These are phyloP conservation scores for Chalciporus pseudorubinellus DNA, from an alignment of 768 basidiomycete genomes.

Conservation along the genomic window DNA sequence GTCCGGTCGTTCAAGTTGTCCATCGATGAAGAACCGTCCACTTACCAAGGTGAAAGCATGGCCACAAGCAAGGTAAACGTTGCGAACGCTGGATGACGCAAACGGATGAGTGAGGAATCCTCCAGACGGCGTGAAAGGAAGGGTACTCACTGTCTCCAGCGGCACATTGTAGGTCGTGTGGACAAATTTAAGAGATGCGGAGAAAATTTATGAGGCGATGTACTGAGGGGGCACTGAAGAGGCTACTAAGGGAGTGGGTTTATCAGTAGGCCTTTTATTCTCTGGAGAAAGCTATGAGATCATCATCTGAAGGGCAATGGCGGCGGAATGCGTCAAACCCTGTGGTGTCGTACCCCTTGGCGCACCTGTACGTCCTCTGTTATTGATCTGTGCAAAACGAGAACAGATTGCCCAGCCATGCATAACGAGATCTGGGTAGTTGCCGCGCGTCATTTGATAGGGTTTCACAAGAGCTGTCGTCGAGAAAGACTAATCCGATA, in stretches of 20 bases:
- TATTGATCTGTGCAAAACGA: conserved; percentile 23
- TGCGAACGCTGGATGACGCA: conserved; percentile 38
- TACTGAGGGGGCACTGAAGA: neutral
- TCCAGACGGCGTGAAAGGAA: neutral
- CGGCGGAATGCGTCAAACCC: conserved; percentile 16
- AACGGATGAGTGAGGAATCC: conserved; percentile 1
- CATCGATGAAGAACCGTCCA: neutral
- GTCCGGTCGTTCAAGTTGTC: conserved; percentile 3
- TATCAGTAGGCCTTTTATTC: conserved; percentile 27
- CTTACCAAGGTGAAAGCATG: conserved; percentile 46
- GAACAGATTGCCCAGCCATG: conserved; percentile 29
- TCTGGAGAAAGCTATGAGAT: conserved; percentile 25
- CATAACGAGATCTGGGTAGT: conserved; percentile 22
- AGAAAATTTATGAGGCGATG: conserved; percentile 3
- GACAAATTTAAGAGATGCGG: neutral
- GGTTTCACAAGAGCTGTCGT: conserved; percentile 34
- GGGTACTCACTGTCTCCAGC: conserved; percentile 49
- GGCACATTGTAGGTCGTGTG: conserved; percentile 42
- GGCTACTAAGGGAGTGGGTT: conserved; percentile 5
- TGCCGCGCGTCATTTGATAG: conserved; percentile 37
- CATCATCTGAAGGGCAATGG: conserved; percentile 15
- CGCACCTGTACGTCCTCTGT: too few species aligned
- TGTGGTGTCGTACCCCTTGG: too few species aligned
- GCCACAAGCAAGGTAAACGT: conserved; percentile 47
- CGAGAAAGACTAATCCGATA: conserved; percentile 37